These are phyloP conservation scores for Lyophyllum atratum DNA, from an alignment of 768 basidiomycete species.

Conservation along the genomic window DNA sequence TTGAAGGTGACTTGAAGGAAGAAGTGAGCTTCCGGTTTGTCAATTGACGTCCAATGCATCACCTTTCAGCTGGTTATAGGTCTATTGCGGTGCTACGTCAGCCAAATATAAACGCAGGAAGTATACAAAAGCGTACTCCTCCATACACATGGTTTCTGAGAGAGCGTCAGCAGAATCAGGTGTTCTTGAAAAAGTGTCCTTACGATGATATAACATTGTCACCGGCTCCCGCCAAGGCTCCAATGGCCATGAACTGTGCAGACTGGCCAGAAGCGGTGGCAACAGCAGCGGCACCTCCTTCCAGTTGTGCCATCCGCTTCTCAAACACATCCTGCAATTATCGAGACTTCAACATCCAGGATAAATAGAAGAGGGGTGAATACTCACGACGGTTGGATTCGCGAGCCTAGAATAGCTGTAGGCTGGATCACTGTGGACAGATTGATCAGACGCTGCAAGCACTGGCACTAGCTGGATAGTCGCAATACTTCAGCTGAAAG, in stretches of 20 bases:
- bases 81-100: conserved; percentile 33
- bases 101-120: neutral
- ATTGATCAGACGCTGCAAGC: neutral
- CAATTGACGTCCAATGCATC: neutral
- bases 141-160: conserved; percentile 65
- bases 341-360: neutral
- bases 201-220: conserved; percentile 81
- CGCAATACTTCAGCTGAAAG: conserved; percentile 57
- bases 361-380: neutral
- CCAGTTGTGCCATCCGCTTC: conserved; percentile 76
- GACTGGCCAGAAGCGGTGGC: conserved; percentile 75
- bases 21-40: conserved; percentile 8
- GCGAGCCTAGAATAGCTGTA: conserved; percentile 70
- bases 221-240: conserved; percentile 60
- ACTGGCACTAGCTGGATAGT: neutral
- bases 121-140: conserved; percentile 46
- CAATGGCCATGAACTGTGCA: conserved; percentile 75
- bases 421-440: conserved; percentile 43
- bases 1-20: conserved; percentile 58
- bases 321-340: conserved; percentile 70
- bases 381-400: conserved; percentile 64
- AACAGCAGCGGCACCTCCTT: conserved; percentile 76
- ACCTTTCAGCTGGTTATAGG: conserved; percentile 75
- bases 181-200: conserved; percentile 21
- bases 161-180: conserved; percentile 2